phyloP scores from a whole-genome alignment of 148 eudicot species.

The Amaranthus hypochondriacus region DNA sequence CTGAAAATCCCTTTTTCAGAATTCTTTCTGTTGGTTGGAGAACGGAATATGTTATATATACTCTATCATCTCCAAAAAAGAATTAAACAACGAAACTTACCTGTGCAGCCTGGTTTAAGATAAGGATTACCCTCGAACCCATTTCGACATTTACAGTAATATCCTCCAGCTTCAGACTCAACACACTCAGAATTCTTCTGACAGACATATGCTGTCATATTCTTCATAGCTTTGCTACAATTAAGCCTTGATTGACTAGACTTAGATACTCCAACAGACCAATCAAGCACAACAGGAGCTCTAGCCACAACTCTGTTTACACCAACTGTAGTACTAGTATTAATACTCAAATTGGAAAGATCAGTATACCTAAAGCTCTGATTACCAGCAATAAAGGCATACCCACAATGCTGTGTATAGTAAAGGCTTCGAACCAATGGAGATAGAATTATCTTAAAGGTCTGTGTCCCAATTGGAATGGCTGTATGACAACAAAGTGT shows the following conservation, averaged over 20 bases:
- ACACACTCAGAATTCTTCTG: constrained; percentile 29
- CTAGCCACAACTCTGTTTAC: not conserved
- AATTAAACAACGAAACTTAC: constrained; percentile 20
- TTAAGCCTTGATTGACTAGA: not conserved
- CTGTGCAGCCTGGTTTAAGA: constrained; percentile 29
- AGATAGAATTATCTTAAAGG: too few relatives aligned
- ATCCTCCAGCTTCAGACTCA: constrained; percentile 27
- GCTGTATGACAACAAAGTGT: constrained; percentile 28
- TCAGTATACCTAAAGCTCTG: constrained; percentile 3
- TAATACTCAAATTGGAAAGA: not conserved
- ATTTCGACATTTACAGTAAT: constrained; percentile 28
- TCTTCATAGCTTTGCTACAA: constrained; percentile 2
- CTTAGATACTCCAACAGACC: constrained; percentile 3
- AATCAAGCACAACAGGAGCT: constrained; percentile 14
- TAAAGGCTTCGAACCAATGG: too few relatives aligned
- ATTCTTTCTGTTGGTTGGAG: too few relatives aligned
- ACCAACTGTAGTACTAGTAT: not conserved
- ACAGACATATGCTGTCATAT: constrained; percentile 23
- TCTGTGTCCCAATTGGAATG: constrained; percentile 13
- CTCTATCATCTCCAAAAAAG: constrained; percentile 4
- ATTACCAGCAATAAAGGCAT: constrained; percentile 8
- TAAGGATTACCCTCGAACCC: constrained; percentile 44
- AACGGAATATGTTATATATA: too few relatives aligned
- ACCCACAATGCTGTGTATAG: constrained; percentile 1
- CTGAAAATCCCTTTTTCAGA: too few relatives aligned